A percentile compares a stretch with the other conserved stretches of the same genome.
These are phyloP conservation scores for Citrus maxima DNA, from an alignment of 345 rosid genomes.

Conservation along the genomic window DNA sequence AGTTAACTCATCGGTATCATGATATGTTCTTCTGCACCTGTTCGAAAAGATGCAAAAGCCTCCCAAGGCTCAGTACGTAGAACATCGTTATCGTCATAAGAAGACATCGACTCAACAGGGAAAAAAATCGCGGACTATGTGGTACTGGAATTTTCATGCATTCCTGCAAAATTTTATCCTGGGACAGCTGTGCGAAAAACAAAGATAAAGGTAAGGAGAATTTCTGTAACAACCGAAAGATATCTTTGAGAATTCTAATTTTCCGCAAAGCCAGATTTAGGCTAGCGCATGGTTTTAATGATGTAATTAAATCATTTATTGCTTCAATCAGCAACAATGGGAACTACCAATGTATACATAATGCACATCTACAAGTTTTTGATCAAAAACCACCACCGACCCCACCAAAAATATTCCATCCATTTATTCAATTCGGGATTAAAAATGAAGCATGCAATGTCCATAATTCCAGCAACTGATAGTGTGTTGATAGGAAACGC, in stretches of 20 bases:
- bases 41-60: background rate
- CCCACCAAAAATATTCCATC: background rate
- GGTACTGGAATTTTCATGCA: background rate
- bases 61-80: background rate
- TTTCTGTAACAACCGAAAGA: too few species aligned
- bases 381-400: background rate
- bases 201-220: too few species aligned
- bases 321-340: background rate
- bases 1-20: too few species aligned
- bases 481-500: background rate
- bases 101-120: background rate
- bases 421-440: background rate
- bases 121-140: too few species aligned
- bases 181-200: too few species aligned
- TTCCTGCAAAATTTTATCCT: too few species aligned
- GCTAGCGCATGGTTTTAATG: background rate
- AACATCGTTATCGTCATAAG: too few species aligned
- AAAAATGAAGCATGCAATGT: background rate
- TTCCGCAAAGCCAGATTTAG: too few species aligned
- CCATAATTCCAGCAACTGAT: constrained; percentile 7
- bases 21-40: too few species aligned
- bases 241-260: too few species aligned
- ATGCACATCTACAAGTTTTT: background rate
- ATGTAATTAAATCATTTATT: background rate
- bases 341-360: background rate